Conservation (phyloP, 352 stramenopile species). For the Phytophthora pseudosyringae region DNA sequence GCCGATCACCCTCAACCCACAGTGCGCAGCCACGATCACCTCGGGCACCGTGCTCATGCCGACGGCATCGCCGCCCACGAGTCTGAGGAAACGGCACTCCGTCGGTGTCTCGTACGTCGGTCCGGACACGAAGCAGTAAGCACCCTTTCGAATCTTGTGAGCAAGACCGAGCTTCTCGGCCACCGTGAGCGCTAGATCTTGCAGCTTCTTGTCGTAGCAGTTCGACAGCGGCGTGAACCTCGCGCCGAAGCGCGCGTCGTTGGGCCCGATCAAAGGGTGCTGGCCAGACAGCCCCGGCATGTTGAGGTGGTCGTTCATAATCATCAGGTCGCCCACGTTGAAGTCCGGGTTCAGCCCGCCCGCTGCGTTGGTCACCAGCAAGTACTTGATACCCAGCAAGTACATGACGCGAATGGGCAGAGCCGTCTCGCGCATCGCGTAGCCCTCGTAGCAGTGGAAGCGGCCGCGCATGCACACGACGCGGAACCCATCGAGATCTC, state of each 20-base stretch:
- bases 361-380: slow-evolving; percentile 97
- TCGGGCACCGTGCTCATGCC: slow-evolving; percentile 98
- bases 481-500: slow-evolving; percentile 77
- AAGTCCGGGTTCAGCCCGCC: slow-evolving; percentile 94
- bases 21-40: slow-evolving; percentile 96
- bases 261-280: slow-evolving; percentile 95
- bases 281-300: slow-evolving; percentile 93
- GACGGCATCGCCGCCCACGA: slow-evolving; percentile 93
- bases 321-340: slow-evolving; percentile 97
- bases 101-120: slow-evolving; percentile 97
- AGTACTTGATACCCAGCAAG: slow-evolving; percentile 94
- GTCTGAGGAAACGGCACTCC: slow-evolving; percentile 94
- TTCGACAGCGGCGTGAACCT: slow-evolving; percentile 96
- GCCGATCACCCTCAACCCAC: slow-evolving; percentile 95
- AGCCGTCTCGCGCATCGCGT: slow-evolving; percentile 94
- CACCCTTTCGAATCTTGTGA: slow-evolving; percentile 86
- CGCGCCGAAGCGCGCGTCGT: slow-evolving; percentile 94
- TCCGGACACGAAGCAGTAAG: slow-evolving; percentile 97
- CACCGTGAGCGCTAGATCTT: slow-evolving; percentile 79
- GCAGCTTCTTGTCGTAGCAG: slow-evolving; percentile 93
- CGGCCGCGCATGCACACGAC: slow-evolving; percentile 95
- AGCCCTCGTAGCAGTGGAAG: slow-evolving; percentile 98
- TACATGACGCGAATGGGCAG: slow-evolving; percentile 97
- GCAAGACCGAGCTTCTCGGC: slow-evolving; percentile 83
- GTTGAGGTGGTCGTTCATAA: slow-evolving; percentile 97